Percentiles rank a stretch among this genome's conserved stretches.
Evolutionary conservation across 2,329 filamentous ascomycete genomes (phyloP).

Genomic region (Penicillium occitanis): DNA sequence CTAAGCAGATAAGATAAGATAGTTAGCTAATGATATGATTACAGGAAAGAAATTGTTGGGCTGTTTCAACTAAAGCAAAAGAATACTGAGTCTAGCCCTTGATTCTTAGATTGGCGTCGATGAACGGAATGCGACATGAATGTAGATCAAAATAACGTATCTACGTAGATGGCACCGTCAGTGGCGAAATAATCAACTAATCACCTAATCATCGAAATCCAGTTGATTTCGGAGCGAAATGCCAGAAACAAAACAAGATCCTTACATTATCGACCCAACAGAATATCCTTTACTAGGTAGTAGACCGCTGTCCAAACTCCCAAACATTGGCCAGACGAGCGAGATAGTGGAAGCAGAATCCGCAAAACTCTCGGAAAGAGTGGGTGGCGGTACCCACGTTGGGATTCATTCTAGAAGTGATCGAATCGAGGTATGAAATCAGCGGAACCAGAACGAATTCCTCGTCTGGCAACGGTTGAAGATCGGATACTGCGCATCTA

Average conservation of each 20-base stretch:
- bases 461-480: background rate
- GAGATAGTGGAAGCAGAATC: background rate
- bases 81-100: background rate
- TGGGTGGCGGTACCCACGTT: background rate
- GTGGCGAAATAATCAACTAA: background rate
- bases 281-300: background rate
- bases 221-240: background rate
- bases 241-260: background rate
- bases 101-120: background rate
- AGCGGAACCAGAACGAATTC: background rate
- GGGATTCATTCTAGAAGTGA: background rate
- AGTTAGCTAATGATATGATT: background rate
- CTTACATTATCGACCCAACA: background rate
- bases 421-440: background rate
- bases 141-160: background rate
- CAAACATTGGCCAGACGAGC: background rate
- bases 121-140: background rate
- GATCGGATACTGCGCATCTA: background rate
- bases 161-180: background rate
- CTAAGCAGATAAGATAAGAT: slow-evolving; percentile 7
- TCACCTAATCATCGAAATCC: no score
- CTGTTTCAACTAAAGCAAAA: background rate
- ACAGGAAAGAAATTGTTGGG: background rate
- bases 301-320: background rate
- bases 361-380: background rate